Evolutionary conservation across 495 filamentous ascomycete genomes (phyloP).

Genomic region (Aspergillus avenaceus): DNA sequence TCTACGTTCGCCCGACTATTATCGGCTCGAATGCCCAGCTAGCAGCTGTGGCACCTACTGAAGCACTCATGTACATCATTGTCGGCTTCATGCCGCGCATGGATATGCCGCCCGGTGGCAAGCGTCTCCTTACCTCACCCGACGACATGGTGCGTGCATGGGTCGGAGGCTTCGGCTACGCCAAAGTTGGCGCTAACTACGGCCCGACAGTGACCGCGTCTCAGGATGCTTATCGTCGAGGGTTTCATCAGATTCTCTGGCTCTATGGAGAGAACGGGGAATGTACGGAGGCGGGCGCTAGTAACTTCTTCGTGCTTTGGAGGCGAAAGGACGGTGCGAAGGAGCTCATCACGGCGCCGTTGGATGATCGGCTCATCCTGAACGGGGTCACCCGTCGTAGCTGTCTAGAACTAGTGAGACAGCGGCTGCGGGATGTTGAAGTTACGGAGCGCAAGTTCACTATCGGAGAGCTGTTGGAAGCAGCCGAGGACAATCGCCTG

Average conservation of each 20-base stretch:
- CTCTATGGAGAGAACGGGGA: constrained; percentile 60
- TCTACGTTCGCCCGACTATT: constrained; percentile 74
- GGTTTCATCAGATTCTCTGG: constrained; percentile 27
- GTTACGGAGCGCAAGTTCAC: constrained; percentile 10
- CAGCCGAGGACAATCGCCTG: background rate
- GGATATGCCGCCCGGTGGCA: constrained; percentile 6
- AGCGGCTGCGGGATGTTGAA: constrained; percentile 45
- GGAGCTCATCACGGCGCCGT: constrained; percentile 74
- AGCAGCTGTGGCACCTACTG: constrained; percentile 61
- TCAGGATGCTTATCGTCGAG: constrained; percentile 10
- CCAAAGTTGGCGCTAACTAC: constrained; percentile 30
- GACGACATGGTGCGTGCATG: constrained; percentile 18
- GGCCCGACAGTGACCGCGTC: constrained; percentile 18
- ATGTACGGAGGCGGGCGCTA: constrained; percentile 86
- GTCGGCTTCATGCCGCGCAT: constrained; percentile 3
- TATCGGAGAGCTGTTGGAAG: constrained; percentile 5
- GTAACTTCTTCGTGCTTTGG: constrained; percentile 80
- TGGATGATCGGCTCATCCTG: constrained; percentile 77
- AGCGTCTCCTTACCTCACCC: constrained; percentile 1
- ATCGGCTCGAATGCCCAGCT: constrained; percentile 69
- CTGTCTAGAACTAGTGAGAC: constrained; percentile 65
- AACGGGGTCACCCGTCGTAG: constrained; percentile 79
- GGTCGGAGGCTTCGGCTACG: constrained; percentile 24
- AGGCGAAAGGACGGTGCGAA: constrained; percentile 56
- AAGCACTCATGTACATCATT: constrained; percentile 72